Conservation (phyloP, 345 rosid genomes). For the Turritis glabra region DNA sequence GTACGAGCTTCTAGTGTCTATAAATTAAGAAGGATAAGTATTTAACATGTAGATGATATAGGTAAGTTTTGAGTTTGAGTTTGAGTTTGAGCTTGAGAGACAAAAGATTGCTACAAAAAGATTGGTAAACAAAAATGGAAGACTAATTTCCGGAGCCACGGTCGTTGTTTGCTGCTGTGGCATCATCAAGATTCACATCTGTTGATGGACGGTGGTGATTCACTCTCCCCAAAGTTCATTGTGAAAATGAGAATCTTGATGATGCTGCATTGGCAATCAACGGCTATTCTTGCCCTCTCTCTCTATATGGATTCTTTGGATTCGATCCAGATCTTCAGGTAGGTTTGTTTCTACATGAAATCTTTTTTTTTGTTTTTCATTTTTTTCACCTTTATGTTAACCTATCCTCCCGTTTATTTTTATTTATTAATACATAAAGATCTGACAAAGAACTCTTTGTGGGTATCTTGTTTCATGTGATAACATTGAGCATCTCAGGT, state of each 20-base stretch:
- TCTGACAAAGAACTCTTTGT: constrained; percentile 15
- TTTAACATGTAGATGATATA: not conserved
- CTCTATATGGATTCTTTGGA: not conserved
- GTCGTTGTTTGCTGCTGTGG: constrained; percentile 82
- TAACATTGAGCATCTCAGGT: not conserved
- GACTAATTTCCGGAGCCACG: constrained; percentile 29
- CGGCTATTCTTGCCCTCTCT: constrained; percentile 13
- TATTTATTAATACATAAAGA: not conserved
- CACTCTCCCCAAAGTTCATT: constrained; percentile 27
- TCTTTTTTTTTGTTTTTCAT: not conserved
- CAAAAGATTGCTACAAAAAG: not conserved
- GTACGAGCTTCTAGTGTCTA: not conserved
- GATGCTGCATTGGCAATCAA: constrained; percentile 91
- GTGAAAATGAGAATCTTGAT: constrained; percentile 91
- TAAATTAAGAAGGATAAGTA: not conserved
- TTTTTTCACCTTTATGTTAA: not conserved
- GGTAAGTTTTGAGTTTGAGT: not conserved
- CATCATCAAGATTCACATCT: constrained; percentile 98
- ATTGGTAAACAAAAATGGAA: not conserved
- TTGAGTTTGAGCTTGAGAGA: constrained; percentile 21
- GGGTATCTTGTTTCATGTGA: constrained; percentile 18
- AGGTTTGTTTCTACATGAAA: constrained; percentile 10
- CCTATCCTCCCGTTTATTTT: not conserved
- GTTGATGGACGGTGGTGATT: constrained; percentile 36
- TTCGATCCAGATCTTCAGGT: constrained; percentile 32